phyloP scores from a whole-genome alignment of 352 stramenopile species.

The Phytophthora citricola region DNA sequence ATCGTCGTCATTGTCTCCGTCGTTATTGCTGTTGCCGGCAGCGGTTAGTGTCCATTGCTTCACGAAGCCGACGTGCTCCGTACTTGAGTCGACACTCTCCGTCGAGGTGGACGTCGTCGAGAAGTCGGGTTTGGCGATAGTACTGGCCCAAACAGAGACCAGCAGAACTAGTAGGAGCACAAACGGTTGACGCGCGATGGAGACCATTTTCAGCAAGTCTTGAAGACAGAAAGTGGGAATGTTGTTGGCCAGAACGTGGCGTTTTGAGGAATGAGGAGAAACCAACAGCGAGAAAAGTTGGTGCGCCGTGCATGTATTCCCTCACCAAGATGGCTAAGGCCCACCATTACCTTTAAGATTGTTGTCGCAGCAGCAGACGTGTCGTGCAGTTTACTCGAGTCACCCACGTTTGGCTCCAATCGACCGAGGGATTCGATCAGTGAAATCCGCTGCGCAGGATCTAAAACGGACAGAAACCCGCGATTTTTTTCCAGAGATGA shows the following conservation, averaged over 20 bases:
- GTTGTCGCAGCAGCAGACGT: not conserved
- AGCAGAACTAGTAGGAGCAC: slow-evolving; percentile 6
- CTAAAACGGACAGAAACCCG: slow-evolving; percentile 8
- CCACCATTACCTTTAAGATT: not conserved
- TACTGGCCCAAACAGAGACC: not conserved
- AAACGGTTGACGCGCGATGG: not conserved
- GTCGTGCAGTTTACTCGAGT: not conserved
- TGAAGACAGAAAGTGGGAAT: not conserved
- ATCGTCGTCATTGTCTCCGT: slow-evolving; percentile 21
- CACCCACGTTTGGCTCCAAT: slow-evolving; percentile 12
- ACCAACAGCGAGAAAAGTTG: not conserved
- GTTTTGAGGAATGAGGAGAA: slow-evolving; percentile 32
- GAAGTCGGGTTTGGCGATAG: slow-evolving; percentile 27
- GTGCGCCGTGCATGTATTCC: not conserved
- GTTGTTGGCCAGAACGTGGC: slow-evolving; percentile 11
- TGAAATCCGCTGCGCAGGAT: slow-evolving; percentile 16
- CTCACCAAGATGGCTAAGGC: not conserved
- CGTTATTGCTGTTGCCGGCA: slow-evolving; percentile 11
- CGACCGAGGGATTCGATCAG: slow-evolving; percentile 11
- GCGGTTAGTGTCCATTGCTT: slow-evolving; percentile 39
- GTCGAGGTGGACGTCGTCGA: slow-evolving; percentile 24
- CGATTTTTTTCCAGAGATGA: slow-evolving; percentile 8
- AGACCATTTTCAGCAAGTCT: slow-evolving; percentile 11
- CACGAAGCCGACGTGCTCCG: slow-evolving; percentile 25
- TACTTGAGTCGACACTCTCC: slow-evolving; percentile 23